phyloP scores from a whole-genome alignment of 306 rosid species.

The Echinosophora koreensis region DNA sequence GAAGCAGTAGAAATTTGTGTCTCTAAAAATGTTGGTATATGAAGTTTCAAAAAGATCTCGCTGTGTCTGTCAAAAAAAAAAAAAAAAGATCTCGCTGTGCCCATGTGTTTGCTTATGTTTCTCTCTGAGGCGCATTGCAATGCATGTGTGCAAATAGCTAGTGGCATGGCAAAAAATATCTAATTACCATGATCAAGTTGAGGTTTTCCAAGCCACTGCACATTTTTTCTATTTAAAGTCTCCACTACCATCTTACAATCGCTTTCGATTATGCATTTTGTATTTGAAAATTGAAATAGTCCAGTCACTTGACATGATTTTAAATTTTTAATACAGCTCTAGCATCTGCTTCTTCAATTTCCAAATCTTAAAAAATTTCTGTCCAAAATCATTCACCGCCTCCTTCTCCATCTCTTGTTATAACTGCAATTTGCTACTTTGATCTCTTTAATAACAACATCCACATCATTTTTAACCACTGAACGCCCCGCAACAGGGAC shows the following conservation, averaged over 20 bases:
- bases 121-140: no score
- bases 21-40: background rate
- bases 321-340: background rate
- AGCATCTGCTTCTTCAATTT: background rate
- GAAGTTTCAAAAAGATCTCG: background rate
- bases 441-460: no score
- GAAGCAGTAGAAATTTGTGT: background rate
- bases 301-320: background rate
- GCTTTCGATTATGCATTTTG: background rate
- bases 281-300: background rate
- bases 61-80: no score
- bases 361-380: background rate
- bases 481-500: no score
- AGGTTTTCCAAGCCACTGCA: background rate
- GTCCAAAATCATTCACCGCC: background rate
- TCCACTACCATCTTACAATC: background rate
- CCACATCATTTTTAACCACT: no score
- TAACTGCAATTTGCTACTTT: background rate
- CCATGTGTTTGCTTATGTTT: no score
- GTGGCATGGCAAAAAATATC: background rate
- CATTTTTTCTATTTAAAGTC: no score
- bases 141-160: no score
- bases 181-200: no score
- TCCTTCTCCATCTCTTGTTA: background rate
- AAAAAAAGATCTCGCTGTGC: background rate